Conservation (phyloP, 202 grass and related monocot genomes). For the Schoenoplectus tabernaemontani region DNA sequence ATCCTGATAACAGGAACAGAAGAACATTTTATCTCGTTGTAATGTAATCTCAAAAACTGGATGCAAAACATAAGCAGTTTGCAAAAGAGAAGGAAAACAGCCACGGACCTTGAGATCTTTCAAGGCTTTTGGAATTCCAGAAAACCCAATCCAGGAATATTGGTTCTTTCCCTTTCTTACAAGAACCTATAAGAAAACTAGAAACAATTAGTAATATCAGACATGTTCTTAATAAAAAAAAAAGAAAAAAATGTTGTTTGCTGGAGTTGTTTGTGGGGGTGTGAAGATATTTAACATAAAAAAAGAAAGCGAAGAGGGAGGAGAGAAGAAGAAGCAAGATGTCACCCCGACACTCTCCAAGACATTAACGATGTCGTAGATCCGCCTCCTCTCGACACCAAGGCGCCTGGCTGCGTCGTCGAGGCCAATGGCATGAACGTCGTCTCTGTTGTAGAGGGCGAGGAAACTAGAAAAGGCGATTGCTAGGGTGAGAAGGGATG, state of each 20-base stretch:
- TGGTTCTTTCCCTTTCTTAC: conserved; percentile 81
- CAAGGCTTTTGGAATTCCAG: conserved; percentile 57
- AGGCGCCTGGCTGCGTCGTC: conserved; percentile 72
- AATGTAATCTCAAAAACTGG: neutral
- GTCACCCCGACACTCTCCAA: conserved; percentile 90
- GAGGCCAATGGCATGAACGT: conserved; percentile 59
- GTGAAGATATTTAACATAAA: neutral
- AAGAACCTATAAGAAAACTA: conserved; percentile 43
- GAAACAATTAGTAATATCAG: too few species aligned
- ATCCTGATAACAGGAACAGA: conserved; percentile 31
- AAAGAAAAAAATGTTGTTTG: too few species aligned
- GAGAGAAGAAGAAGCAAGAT: neutral
- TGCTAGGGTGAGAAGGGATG: neutral
- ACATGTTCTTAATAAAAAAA: too few species aligned
- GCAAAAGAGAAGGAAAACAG: neutral
- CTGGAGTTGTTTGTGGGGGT: too few species aligned
- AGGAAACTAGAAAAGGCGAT: conserved; percentile 50
- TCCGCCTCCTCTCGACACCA: conserved; percentile 78
- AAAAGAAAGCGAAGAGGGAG: neutral
- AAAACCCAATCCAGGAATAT: conserved; percentile 83
- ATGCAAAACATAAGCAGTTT: neutral
- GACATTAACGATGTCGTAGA: conserved; percentile 98
- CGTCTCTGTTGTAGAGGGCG: conserved; percentile 60
- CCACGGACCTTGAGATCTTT: conserved; percentile 54
- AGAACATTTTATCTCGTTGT: neutral